Conservation (phyloP, 768 basidiomycete genomes). For the Collybia nuda region DNA sequence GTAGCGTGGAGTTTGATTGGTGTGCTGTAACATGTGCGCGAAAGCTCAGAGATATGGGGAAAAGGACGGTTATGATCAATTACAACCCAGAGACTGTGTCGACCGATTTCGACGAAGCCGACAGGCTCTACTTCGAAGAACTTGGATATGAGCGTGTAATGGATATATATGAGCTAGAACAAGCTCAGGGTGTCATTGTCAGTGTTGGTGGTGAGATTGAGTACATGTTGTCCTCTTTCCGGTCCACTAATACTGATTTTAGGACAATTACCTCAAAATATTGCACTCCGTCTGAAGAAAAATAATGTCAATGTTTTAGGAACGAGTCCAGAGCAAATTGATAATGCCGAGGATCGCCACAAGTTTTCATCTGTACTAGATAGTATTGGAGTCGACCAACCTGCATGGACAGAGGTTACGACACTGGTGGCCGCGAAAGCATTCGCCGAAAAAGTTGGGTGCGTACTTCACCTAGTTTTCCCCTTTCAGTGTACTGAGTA, state of each 20-base stretch:
- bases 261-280: conserved; percentile 99
- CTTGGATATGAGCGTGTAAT: conserved; percentile 97
- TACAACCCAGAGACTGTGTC: conserved; percentile 99
- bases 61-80: conserved; percentile 98
- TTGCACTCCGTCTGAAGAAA: conserved; percentile 92
- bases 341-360: conserved; percentile 97
- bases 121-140: conserved; percentile 97
- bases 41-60: conserved; percentile 88
- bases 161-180: conserved; percentile 98
- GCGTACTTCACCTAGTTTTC: conserved; percentile 17
- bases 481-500: conserved; percentile 4
- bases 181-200: conserved; percentile 90
- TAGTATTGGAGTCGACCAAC: conserved; percentile 93
- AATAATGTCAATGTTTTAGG: conserved; percentile 91
- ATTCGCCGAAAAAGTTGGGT: conserved; percentile 85
- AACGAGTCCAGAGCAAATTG: conserved; percentile 93
- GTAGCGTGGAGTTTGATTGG: conserved; percentile 99
- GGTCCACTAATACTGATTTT: not conserved
- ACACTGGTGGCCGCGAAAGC: conserved; percentile 87
- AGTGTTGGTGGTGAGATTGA: conserved; percentile 83
- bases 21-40: conserved; percentile 99
- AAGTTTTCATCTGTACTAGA: conserved; percentile 98
- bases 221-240: not conserved
- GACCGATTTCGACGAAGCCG: conserved; percentile 99
- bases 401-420: conserved; percentile 92